phyloP scores from a whole-genome alignment of 2,329 filamentous ascomycete species.

The Diaporthe sp. region DNA sequence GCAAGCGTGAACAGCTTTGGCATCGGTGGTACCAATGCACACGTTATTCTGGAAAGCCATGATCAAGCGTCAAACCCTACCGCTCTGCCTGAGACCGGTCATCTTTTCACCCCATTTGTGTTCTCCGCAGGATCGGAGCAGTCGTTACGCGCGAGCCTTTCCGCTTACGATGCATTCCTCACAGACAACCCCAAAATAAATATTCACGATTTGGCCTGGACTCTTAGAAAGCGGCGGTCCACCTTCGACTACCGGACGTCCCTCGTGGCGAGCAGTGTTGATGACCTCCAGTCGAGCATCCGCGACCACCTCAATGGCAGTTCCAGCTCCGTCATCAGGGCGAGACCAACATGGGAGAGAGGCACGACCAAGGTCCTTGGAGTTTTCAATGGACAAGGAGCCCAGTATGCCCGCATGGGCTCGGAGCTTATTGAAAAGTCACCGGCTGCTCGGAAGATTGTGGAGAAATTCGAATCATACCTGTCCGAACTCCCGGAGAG shows the following conservation, averaged over 20 bases:
- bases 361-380: not conserved
- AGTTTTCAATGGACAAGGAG: constrained; percentile 44
- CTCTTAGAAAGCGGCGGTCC: not conserved
- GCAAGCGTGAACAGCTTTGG: constrained; percentile 27
- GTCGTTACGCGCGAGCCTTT: not conserved
- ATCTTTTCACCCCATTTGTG: not conserved
- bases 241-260: not conserved
- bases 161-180: not conserved
- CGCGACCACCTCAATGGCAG: not conserved
- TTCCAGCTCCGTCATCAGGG: not conserved
- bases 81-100: not conserved
- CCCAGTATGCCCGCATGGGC: constrained; percentile 48
- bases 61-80: not conserved
- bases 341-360: too few relatives aligned
- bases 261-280: not conserved
- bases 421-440: constrained; percentile 44
- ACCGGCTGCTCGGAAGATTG: not conserved
- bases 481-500: not conserved
- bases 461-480: not conserved
- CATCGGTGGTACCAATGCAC: constrained; percentile 28
- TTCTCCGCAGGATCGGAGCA: not conserved
- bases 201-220: not conserved
- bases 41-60: constrained; percentile 7
- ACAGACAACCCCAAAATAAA: not conserved
- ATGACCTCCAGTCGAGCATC: not conserved